Evolutionary conservation across 2,329 filamentous ascomycete genomes (phyloP), one percentile per base, ranked within the genome.

Genomic region (Metarhizium humberi): DNA sequence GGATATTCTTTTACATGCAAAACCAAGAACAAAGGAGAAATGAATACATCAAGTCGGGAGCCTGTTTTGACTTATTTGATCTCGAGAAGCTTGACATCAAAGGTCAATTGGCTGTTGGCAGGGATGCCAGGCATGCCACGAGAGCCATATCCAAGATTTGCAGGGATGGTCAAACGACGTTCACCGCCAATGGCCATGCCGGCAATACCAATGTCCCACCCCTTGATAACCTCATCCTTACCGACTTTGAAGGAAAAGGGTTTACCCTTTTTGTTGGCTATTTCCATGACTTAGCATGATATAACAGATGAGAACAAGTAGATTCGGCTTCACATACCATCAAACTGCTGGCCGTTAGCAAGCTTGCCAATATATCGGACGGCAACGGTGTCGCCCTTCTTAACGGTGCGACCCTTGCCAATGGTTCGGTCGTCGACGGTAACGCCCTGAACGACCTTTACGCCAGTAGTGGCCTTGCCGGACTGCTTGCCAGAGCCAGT

Each of bases 281-380:
- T 30, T 29, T 48, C 13, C 13, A 30, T 20, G 20, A 10, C 6
- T 48, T 30, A 48, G 45, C n/a, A 46, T 40, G 5, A 38, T 38
- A 47, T 11, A 32, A 30, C 20, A 29, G 47, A 36, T 25, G 13
- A 18, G 43, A 29, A 6, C 13, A 25, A 13, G 6, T 30, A n/a
- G 18, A n/a, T 13, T 48, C 13, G 45, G 32, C 4, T 11, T n/a
- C 11, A 48, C 18, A 11, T 20, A 91, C 88, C 81, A 75, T 97
- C 92, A 68, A 99, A 99, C 63, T 95, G 85, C 78, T 96, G 95
- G 74, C 91, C 91, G 73, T 95, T 88, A 68, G 86, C 82, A 59
- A 94, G 87, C 82, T 99, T 99, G 73, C 94, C 94, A 66, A 99
- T 97, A 78, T 99, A 99, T 69, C 94, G 86, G 84, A 99, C 94